phyloP scores from a whole-genome alignment of 371 early-diverging fungal species.

The Cokeromyces recurvatus region DNA sequence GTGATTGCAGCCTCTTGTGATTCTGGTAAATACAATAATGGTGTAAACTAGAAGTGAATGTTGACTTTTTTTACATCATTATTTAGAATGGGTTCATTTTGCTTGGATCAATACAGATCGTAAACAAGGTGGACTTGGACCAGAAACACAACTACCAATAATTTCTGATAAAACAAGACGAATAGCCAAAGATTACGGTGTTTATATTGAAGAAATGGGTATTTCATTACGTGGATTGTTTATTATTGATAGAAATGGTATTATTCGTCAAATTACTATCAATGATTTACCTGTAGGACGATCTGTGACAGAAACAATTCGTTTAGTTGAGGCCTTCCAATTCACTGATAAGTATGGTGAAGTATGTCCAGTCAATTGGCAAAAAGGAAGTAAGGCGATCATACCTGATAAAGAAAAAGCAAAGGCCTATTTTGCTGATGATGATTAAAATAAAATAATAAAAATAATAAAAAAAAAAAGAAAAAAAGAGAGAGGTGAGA shows the following conservation, averaged over 20 bases:
- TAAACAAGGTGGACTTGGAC: constrained; percentile 76
- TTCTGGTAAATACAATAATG: constrained; percentile 22
- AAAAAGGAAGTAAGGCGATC: constrained; percentile 66
- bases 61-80: too few relatives aligned
- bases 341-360: constrained; percentile 68
- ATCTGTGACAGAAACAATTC: constrained; percentile 66
- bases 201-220: constrained; percentile 64
- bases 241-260: constrained; percentile 72
- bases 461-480: too few relatives aligned
- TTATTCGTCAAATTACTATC: constrained; percentile 50
- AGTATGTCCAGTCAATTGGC: constrained; percentile 89
- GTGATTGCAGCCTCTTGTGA: constrained; percentile 45
- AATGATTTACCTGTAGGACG: constrained; percentile 78
- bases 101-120: constrained; percentile 68
- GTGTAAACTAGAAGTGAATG: not conserved
- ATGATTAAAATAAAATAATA: too few relatives aligned
- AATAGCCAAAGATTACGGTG: constrained; percentile 68
- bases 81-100: constrained; percentile 38
- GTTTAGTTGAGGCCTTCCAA: constrained; percentile 77
- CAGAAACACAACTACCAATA: constrained; percentile 62
- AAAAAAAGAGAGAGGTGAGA: too few relatives aligned
- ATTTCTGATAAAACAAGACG: constrained; percentile 69
- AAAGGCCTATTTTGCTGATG: constrained; percentile 6
- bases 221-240: constrained; percentile 58
- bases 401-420: constrained; percentile 56